Base-by-base conservation (phyloP, 768 basidiomycete genomes). In the Xerocomus spinulosus region DNA sequence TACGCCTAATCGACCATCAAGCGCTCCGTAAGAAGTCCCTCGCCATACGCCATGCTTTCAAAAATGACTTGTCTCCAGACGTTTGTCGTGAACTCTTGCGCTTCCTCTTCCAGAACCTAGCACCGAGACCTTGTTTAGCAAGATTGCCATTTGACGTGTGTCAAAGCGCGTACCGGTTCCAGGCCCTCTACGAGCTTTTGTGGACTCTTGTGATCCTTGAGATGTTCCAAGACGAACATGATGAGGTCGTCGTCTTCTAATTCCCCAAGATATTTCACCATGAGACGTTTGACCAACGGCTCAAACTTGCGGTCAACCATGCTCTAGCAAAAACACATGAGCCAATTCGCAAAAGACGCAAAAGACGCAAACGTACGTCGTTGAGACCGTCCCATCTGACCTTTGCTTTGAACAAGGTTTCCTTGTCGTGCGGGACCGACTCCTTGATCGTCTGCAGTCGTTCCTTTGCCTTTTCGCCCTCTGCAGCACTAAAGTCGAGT, bases 41-140 rank as follows among this genome's bases (percentile, higher is more conserved):
- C 89, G 52, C 81, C 83, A 65, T 90, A 93, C 23, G 92, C 89
- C 81, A 91, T 87, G 60, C 91, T 92, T 74, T 97, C 93, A 63
- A 95, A 95, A 42, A 92, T 89, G 57, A 95, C 79, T 69, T 92
- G 88, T 46, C 91, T 81, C 93, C 93, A 97, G 40, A 96, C 75
- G 51, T 76, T 77, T 57, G 84, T 67, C n/a, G 81, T 74, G 49
- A 94, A 79, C 51, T 91, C 84, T 23, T 72, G 71, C 5, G 93
- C 92, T 64, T 97, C 93, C 66, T 95, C 93, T 62, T 92, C 92
- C 29, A 97, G 73, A 4, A 96, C 90, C 93, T 96, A 60, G 32
- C 9, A 24, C n/a, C 21, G 36, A 33, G 0, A 13, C 12, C 14
- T 5, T 20, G 34, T 50, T 53, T 34, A 59, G 37, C 17, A n/a